phyloP scores from a whole-genome alignment of 768 basidiomycete species.

The Tephrocybe sp. region DNA sequence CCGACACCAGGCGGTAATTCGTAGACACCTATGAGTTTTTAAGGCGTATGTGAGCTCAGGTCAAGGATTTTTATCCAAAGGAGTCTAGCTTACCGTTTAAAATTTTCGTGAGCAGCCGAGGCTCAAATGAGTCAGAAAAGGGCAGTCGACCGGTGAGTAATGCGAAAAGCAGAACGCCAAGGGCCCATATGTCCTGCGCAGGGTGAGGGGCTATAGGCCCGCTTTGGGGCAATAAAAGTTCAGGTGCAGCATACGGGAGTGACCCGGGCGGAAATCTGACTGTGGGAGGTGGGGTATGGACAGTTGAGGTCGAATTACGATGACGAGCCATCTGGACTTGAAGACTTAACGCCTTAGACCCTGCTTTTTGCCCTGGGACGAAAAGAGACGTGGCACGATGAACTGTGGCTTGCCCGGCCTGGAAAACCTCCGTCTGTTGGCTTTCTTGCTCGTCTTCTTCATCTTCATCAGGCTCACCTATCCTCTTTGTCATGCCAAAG shows the following conservation, averaged over 20 bases:
- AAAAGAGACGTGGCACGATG: slow-evolving; percentile 41
- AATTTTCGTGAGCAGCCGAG: slow-evolving; percentile 89
- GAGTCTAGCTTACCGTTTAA: slow-evolving; percentile 55
- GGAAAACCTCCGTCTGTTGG: slow-evolving; percentile 10
- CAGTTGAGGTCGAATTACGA: slow-evolving; percentile 40
- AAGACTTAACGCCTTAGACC: slow-evolving; percentile 27
- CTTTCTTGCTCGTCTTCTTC: slow-evolving; percentile 30
- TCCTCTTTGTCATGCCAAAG: slow-evolving; percentile 76
- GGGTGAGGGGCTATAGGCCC: slow-evolving; percentile 48
- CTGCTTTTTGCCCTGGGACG: slow-evolving; percentile 34
- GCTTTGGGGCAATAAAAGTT: slow-evolving; percentile 67
- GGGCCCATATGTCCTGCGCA: slow-evolving; percentile 93
- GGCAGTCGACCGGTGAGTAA: slow-evolving; percentile 85
- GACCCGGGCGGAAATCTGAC: slow-evolving; percentile 69
- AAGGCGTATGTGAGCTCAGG: slow-evolving; percentile 11
- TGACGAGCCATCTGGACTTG: slow-evolving; percentile 38
- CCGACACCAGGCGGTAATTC: slow-evolving; percentile 55
- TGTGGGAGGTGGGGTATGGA: slow-evolving; percentile 19
- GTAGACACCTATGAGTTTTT: slow-evolving; percentile 49
- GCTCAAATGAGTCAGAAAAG: slow-evolving; percentile 88
- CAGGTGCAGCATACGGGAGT: slow-evolving; percentile 87
- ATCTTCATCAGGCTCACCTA: slow-evolving; percentile 45
- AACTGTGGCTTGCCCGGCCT: slow-evolving; percentile 19
- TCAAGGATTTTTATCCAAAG: background rate
- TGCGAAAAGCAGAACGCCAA: slow-evolving; percentile 87